Base-by-base conservation (phyloP, 768 basidiomycete species). In the Leccinum obscurum region DNA sequence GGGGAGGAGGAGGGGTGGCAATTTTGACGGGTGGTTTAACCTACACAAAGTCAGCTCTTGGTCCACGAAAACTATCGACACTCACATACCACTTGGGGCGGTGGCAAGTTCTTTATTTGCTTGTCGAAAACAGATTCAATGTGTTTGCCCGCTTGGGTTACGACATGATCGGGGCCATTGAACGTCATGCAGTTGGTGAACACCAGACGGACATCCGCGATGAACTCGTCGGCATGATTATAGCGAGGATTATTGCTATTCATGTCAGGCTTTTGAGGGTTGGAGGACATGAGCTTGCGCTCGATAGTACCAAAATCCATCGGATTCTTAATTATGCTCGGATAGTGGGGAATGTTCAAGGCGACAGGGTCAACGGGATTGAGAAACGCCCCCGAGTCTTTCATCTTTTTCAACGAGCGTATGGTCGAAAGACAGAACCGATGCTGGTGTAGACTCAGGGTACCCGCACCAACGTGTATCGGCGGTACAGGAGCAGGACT, bases 271-370 rank as follows among this genome's bases (percentile, higher is more conserved):
- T 92, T 94, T 55, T 77, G 66, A 3, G 90, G 88, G 68, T 93
- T 95, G 14, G 92, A 92, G 1, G 89, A 85, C 35, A 66, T 68
- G 48, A 98, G 80, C 77, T 98, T 97, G 68, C 85, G 85, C 76
- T 98, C 96, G 59, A 98, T 85, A 49, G 96, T 97, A 3, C 86
- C 82, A 51, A 99, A 83, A 72, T 98, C 97, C 93, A 98, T 98
- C 0, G 97, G 97, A 28, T 82, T 84, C 70, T 88, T 92, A 76
- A 99, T 85, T 70, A 98, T 86, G 50, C 81, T 81, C 37, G 84
- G 84, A 68, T 99, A 99, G 72, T 96, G 93, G 9, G 94, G 96
- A 62, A 93, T 85, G 62, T 85, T 86, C 66, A 93, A 78, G 8
- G 85, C 89, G 65, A 95, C 82, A 22, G 88, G 82, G 73, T 99